A percentile compares a stretch with the other conserved stretches of the same genome.
phyloP scores from a whole-genome alignment of 1,284 basidiomycete genomes.

The Pseudozyma sp. region DNA sequence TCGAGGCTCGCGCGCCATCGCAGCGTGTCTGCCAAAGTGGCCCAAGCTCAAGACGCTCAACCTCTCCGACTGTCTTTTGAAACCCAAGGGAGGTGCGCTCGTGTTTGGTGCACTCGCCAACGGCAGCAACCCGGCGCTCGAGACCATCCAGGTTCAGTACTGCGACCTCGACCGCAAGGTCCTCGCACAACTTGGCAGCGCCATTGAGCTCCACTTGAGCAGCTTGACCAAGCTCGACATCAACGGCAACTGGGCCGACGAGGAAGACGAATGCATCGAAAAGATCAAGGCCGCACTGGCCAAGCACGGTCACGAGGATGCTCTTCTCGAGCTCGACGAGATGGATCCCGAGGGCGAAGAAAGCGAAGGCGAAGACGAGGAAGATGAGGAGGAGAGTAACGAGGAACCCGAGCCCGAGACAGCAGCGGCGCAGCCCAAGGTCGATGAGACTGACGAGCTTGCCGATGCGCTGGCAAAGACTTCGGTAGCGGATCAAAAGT shows the following conservation, averaged over 20 bases:
- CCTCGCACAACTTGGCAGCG: conserved; percentile 53
- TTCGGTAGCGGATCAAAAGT: conserved; percentile 37
- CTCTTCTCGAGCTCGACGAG: conserved; percentile 63
- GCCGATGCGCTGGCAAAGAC: conserved; percentile 48
- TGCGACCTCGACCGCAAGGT: conserved; percentile 63
- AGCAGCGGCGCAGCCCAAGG: conserved; percentile 10
- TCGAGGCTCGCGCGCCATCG: conserved; percentile 80
- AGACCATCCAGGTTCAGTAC: conserved; percentile 63
- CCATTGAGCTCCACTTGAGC: conserved; percentile 52
- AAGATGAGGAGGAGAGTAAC: conserved; percentile 14
- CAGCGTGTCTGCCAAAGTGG: conserved; percentile 78
- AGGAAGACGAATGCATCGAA: conserved; percentile 65
- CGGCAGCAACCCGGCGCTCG: conserved; percentile 55
- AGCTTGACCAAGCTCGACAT: conserved; percentile 60
- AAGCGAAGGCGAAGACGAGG: conserved; percentile 52
- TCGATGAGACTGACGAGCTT: conserved; percentile 51
- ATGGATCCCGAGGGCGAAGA: conserved; percentile 67
- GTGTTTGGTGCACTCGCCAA: conserved; percentile 56
- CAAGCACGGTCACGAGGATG: conserved; percentile 58
- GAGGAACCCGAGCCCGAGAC: conserved; percentile 14
- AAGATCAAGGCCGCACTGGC: conserved; percentile 59
- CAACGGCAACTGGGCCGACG: conserved; percentile 68
- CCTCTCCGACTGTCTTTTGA: conserved; percentile 90
- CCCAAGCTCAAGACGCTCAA: conserved; percentile 81
- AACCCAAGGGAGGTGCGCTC: conserved; percentile 71